A percentile compares a stretch with the other conserved stretches of the same genome.
Evolutionary conservation across 768 basidiomycete species (phyloP).

Genomic region (Boletus rubropictus): DNA sequence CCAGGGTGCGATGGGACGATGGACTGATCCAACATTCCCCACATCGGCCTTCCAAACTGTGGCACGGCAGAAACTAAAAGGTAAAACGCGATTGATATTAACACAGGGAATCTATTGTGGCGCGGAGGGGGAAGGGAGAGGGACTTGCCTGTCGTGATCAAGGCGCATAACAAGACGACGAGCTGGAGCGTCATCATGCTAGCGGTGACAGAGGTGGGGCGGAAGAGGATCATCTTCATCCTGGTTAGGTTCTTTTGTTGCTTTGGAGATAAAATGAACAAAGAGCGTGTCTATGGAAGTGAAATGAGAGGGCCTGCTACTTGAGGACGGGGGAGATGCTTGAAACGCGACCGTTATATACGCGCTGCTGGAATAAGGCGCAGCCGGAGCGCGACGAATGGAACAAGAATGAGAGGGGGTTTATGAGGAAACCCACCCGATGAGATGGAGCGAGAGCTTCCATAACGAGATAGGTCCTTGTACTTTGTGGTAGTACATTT

Average conservation of each 20-base stretch:
- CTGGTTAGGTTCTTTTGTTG: not conserved
- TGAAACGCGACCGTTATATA: slow-evolving; percentile 8
- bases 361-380: not conserved
- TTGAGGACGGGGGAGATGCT: not conserved
- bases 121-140: not conserved
- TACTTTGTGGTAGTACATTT: no score
- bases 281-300: not conserved
- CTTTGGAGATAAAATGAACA: not conserved
- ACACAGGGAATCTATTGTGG: not conserved
- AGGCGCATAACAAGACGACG: slow-evolving; percentile 6
- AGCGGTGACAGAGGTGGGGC: slow-evolving; percentile 13
- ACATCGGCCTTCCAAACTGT: slow-evolving; percentile 16
- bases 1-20: no score
- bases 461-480: no score
- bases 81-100: not conserved
- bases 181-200: slow-evolving; percentile 4
- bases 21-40: slow-evolving; percentile 9
- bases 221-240: slow-evolving; percentile 23
- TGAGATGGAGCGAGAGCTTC: no score
- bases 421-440: not conserved
- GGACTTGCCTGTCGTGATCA: slow-evolving; percentile 14
- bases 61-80: slow-evolving; percentile 15
- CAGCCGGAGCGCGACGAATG: not conserved
- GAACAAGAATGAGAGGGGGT: no score
- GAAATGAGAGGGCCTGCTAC: slow-evolving; percentile 15